Conservation (phyloP, 2,329 filamentous ascomycete genomes). For the Pseudogymnoascus sp. region DNA sequence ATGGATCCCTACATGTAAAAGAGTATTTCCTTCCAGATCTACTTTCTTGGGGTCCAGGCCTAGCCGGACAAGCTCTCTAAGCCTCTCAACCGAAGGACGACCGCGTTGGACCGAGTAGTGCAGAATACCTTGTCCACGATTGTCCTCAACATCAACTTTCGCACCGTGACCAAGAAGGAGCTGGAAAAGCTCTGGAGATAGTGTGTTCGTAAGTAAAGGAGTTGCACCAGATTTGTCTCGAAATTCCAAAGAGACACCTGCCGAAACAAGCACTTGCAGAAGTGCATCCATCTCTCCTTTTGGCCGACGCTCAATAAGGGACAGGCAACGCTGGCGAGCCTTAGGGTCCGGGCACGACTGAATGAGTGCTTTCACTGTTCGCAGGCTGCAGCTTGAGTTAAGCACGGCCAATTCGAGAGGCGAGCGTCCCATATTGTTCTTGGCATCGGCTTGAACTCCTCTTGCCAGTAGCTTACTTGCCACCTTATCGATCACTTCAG, state of each 20-base stretch:
- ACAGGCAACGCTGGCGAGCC: neutral
- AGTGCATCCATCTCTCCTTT: neutral
- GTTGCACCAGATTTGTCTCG: neutral
- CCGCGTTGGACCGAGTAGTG: neutral
- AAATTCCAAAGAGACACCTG: constrained; percentile 11
- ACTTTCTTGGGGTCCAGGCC: no score
- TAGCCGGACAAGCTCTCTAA: neutral
- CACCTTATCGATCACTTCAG: neutral
- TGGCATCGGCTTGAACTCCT: constrained; percentile 3
- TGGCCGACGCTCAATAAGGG: neutral
- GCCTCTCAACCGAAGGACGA: neutral
- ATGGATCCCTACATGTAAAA: no score
- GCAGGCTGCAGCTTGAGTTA: neutral
- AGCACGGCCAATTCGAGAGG: constrained; percentile 10
- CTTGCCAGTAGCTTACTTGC: neutral
- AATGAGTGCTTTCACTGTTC: neutral
- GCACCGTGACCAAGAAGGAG: constrained; percentile 11
- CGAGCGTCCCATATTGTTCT: constrained; percentile 12
- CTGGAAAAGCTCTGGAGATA: neutral
- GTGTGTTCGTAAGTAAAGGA: neutral
- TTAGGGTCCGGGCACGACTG: neutral
- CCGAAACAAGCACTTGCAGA: constrained; percentile 4
- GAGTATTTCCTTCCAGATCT: no score
- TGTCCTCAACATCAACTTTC: constrained; percentile 10
- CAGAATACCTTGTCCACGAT: constrained; percentile 13